A percentile compares a stretch with the other conserved stretches of the same genome.
Conservation (phyloP, 2,329 filamentous ascomycete species). For the Apiospora pterosperma region DNA sequence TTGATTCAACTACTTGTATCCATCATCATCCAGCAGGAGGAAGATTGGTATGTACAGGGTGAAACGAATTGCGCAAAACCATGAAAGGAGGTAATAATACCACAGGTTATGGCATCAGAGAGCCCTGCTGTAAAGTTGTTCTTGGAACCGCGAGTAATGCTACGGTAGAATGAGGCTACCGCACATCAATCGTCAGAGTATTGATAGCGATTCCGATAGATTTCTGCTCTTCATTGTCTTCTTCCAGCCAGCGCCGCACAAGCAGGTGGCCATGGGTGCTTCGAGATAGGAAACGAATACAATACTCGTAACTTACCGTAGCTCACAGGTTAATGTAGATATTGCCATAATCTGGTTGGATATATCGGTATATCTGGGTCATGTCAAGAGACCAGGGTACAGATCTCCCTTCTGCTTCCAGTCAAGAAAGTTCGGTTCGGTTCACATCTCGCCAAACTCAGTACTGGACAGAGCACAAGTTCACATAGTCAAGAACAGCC, state of each 20-base stretch:
- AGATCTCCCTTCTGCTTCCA: neutral
- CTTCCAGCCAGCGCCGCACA: neutral
- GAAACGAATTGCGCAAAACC: slow-evolving; percentile 60
- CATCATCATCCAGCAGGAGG: neutral
- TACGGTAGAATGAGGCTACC: slow-evolving; percentile 53
- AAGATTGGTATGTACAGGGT: slow-evolving; percentile 49
- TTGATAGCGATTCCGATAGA: slow-evolving; percentile 37
- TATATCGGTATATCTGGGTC: neutral
- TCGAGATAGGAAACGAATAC: neutral
- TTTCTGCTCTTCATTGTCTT: neutral
- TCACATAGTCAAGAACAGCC: slow-evolving; percentile 4
- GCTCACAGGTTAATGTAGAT: neutral
- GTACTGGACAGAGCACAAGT: neutral
- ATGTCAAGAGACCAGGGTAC: neutral
- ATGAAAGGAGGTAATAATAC: slow-evolving; percentile 21
- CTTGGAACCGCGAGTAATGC: slow-evolving; percentile 54
- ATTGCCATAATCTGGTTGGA: neutral
- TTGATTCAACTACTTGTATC: neutral
- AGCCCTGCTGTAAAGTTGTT: slow-evolving; percentile 47
- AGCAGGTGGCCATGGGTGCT: neutral
- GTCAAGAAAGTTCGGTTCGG: neutral
- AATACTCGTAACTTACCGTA: neutral
- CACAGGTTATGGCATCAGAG: slow-evolving; percentile 53
- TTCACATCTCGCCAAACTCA: neutral
- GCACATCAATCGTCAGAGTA: slow-evolving; percentile 52